Percentiles rank a stretch among this genome's conserved stretches.
phyloP scores from a whole-genome alignment of 2,329 filamentous ascomycete genomes.

The Botrytis paeoniae region DNA sequence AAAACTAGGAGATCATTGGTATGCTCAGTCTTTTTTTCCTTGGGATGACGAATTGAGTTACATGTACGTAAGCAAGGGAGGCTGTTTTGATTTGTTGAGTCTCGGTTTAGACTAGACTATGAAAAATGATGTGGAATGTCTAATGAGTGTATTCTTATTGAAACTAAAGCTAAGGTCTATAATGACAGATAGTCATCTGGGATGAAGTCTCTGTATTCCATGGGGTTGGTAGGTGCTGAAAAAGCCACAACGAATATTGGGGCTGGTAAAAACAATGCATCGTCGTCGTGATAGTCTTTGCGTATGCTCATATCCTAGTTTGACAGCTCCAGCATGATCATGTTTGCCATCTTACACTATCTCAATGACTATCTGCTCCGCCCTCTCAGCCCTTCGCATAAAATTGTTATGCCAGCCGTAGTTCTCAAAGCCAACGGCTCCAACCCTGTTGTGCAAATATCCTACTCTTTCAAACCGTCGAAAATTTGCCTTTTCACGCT shows the following conservation, averaged over 20 bases:
- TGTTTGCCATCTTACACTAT: neutral
- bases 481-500: neutral
- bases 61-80: neutral
- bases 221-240: neutral
- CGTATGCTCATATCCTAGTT: neutral
- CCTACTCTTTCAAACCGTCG: neutral
- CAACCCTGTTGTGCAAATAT: neutral
- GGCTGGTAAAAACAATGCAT: neutral
- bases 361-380: neutral
- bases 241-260: neutral
- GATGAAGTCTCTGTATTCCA: neutral
- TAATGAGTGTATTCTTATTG: neutral
- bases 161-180: neutral
- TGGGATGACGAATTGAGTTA: neutral
- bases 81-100: neutral
- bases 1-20: neutral
- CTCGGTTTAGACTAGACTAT: neutral
- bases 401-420: neutral
- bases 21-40: neutral
- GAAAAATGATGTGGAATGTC: neutral
- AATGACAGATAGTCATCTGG: neutral
- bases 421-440: neutral
- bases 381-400: neutral
- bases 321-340: neutral
- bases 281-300: neutral